These are phyloP conservation scores for Paxillus involutus DNA, from an alignment of 768 basidiomycete species.

Conservation along the genomic window DNA sequence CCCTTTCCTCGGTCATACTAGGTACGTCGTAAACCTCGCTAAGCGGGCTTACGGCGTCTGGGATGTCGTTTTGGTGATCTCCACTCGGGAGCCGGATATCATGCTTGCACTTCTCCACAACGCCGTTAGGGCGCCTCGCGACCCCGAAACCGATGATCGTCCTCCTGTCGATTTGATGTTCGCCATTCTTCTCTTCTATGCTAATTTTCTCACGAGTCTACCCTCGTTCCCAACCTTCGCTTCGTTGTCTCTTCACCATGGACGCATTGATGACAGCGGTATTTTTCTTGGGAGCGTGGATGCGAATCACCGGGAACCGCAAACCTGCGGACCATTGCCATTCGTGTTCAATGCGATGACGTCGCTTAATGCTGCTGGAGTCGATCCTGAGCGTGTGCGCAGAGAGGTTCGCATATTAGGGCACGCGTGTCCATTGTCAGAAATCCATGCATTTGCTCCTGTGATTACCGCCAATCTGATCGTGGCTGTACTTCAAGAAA, in stretches of 20 bases:
- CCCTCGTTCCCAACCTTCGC: constrained; percentile 8
- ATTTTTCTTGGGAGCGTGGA: constrained; percentile 16
- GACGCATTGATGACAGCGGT: constrained; percentile 18
- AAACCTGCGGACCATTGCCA: constrained; percentile 25
- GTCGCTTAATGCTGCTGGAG: constrained; percentile 21
- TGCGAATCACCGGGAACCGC: constrained; percentile 14
- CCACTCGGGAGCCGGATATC: constrained; percentile 57
- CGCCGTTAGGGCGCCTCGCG: constrained; percentile 16
- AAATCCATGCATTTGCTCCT: background rate
- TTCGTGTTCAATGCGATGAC: constrained; percentile 23
- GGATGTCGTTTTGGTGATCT: constrained; percentile 49
- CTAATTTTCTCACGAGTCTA: background rate
- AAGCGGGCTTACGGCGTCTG: constrained; percentile 19
- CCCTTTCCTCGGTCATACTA: constrained; percentile 58
- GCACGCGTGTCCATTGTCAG: background rate
- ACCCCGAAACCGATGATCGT: background rate
- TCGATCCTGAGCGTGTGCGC: constrained; percentile 20
- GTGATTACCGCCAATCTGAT: background rate
- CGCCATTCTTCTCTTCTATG: constrained; percentile 18
- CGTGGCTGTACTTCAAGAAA: background rate
- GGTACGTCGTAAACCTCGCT: constrained; percentile 14
- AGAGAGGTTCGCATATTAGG: constrained; percentile 27
- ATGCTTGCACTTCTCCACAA: constrained; percentile 42
- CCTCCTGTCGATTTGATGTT: constrained; percentile 11
- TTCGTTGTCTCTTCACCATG: constrained; percentile 12